A percentile compares a stretch with the other conserved stretches of the same genome.
Evolutionary conservation across 2,329 filamentous ascomycete species (phyloP).

Genomic region (Talaromyces sp.): DNA sequence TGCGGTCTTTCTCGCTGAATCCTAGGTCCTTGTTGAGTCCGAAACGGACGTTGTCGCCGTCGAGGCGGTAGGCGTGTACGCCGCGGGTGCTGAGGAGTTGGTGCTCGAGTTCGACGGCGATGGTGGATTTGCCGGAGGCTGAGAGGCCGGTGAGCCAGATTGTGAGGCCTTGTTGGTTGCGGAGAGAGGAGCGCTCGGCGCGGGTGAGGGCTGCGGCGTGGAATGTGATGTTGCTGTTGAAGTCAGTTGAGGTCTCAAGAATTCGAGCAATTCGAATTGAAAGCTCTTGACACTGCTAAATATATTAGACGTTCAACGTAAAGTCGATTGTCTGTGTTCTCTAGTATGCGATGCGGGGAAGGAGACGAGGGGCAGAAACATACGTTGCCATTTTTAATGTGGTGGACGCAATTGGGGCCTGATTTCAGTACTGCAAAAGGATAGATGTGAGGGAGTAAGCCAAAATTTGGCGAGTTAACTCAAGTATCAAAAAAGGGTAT

Average conservation of each 20-base stretch:
- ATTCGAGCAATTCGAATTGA: no score
- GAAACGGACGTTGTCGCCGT: conserved; percentile 98
- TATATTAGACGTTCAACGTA: neutral
- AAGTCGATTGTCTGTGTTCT: neutral
- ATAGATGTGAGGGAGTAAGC: neutral
- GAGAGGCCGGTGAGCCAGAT: conserved; percentile 98
- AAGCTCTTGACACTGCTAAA: neutral
- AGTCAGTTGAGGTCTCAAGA: neutral
- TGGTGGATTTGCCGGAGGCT: conserved; percentile 93
- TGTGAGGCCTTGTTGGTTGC: conserved; percentile 84
- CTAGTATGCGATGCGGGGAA: conserved; percentile 11
- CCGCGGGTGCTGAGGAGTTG: conserved; percentile 74
- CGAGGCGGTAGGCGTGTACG: conserved; percentile 82
- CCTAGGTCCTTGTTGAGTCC: conserved; percentile 97
- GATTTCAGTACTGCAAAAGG: neutral
- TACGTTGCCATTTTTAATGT: conserved; percentile 19
- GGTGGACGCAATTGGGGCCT: neutral
- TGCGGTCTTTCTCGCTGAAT: conserved; percentile 87
- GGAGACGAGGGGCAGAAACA: conserved; percentile 15
- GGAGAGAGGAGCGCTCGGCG: conserved; percentile 44
- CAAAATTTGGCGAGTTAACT: neutral
- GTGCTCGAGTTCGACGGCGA: conserved; percentile 94
- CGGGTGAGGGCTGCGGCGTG: conserved; percentile 43
- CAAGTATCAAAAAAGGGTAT: neutral
- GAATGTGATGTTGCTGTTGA: conserved; percentile 47